phyloP scores from a whole-genome alignment of 2,329 filamentous ascomycete genomes.

The Thelonectria blattea region DNA sequence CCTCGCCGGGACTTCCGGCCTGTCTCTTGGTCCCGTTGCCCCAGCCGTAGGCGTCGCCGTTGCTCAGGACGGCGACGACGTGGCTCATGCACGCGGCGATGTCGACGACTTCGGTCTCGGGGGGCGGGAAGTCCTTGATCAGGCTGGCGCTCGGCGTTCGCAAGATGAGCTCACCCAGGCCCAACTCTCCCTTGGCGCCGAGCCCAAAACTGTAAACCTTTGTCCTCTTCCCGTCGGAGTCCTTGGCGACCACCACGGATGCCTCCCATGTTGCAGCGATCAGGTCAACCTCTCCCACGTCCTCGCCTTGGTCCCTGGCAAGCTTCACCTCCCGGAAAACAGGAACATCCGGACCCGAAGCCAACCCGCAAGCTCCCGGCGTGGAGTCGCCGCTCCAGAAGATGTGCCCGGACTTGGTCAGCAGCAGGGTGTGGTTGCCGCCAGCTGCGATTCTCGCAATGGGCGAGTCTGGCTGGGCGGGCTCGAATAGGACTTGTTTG shows the following conservation, averaged over 20 bases:
- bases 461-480: slow-evolving; percentile 43
- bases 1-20: slow-evolving; percentile 64
- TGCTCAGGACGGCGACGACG: slow-evolving; percentile 72
- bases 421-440: slow-evolving; percentile 85
- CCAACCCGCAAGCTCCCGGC: slow-evolving; percentile 60
- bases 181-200: slow-evolving; percentile 75
- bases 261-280: slow-evolving; percentile 82
- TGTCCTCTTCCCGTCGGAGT: slow-evolving; percentile 50
- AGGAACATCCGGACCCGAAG: slow-evolving; percentile 38
- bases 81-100: slow-evolving; percentile 81
- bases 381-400: slow-evolving; percentile 69
- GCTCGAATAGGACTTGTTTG: slow-evolving; percentile 64
- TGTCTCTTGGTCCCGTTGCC: slow-evolving; percentile 87
- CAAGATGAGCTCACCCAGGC: slow-evolving; percentile 61
- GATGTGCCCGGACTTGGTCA: slow-evolving; percentile 64
- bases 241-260: slow-evolving; percentile 64
- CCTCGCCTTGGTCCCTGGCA: slow-evolving; percentile 36
- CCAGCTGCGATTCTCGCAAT: slow-evolving; percentile 62
- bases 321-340: slow-evolving; percentile 50
- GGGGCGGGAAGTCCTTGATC: slow-evolving; percentile 69
- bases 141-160: slow-evolving; percentile 53
- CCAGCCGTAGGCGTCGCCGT: slow-evolving; percentile 86
- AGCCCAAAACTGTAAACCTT: slow-evolving; percentile 68
- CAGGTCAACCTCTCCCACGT: slow-evolving; percentile 43
- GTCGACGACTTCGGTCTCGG: slow-evolving; percentile 62